Conservation (phyloP, 129 eudicot genomes). For the Ambrosia trifida region DNA sequence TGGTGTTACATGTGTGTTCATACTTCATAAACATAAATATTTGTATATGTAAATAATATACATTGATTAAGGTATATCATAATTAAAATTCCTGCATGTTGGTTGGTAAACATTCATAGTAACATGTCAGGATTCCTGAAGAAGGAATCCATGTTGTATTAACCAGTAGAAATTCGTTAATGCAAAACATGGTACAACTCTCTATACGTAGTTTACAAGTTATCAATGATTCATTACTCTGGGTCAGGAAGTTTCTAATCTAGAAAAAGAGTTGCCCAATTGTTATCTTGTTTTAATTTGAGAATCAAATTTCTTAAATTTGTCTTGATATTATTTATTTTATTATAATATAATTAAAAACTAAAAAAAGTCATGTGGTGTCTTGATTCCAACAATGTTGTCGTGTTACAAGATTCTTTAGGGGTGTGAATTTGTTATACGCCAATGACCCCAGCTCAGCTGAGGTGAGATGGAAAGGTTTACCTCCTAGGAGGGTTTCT, state of each 20-base stretch:
- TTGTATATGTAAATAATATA: background rate
- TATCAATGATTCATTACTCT: conserved; percentile 14
- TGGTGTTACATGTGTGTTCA: background rate
- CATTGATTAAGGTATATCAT: background rate
- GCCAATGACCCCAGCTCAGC: too few relatives aligned
- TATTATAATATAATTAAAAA: too few relatives aligned
- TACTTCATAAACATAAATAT: background rate
- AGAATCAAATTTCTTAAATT: too few relatives aligned
- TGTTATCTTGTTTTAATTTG: too few relatives aligned
- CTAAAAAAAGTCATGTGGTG: conserved; percentile 1
- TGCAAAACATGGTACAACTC: conserved; percentile 10
- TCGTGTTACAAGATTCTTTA: conserved; percentile 27
- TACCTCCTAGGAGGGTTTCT: too few relatives aligned
- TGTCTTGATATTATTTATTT: too few relatives aligned
- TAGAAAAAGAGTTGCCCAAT: background rate
- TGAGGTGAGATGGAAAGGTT: too few relatives aligned
- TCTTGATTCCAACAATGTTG: conserved; percentile 25
- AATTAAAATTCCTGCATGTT: background rate
- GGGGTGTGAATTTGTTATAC: too few relatives aligned
- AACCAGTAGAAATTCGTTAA: too few relatives aligned
- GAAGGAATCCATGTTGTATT: too few relatives aligned
- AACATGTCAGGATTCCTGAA: too few relatives aligned
- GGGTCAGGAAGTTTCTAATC: conserved; percentile 8
- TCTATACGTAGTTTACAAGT: conserved; percentile 13
- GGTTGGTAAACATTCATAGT: background rate